Percentiles rank a stretch among this genome's conserved stretches.
These are phyloP conservation scores for Raffaelea albimanens DNA, from an alignment of 2,329 filamentous ascomycete genomes.

Conservation along the genomic window DNA sequence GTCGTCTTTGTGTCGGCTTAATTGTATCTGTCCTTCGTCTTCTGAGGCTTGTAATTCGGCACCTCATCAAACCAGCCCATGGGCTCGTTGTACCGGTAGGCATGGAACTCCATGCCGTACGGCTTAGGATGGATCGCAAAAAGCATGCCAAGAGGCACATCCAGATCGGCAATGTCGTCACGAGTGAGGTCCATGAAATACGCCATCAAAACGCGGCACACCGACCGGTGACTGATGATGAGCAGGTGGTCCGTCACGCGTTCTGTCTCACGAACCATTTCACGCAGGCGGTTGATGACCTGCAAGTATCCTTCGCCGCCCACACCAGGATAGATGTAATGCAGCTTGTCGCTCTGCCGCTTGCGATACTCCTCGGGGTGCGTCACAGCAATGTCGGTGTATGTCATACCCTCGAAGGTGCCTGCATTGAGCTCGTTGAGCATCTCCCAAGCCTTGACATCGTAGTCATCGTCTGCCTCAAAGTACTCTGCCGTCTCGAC, in stretches of 20 bases:
- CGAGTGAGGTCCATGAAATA: constrained; percentile 92
- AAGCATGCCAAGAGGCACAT: constrained; percentile 86
- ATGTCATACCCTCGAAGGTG: constrained; percentile 89
- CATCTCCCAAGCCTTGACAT: constrained; percentile 97
- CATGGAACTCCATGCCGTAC: constrained; percentile 94
- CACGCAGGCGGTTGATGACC: constrained; percentile 87
- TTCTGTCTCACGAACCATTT: constrained; percentile 95
- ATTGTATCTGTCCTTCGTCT: constrained; percentile 35
- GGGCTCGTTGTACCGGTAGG: constrained; percentile 77
- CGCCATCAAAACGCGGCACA: constrained; percentile 84
- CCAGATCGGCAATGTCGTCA: constrained; percentile 86
- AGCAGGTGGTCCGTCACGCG: constrained; percentile 93
- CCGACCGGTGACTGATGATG: constrained; percentile 84
- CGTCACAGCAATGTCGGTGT: constrained; percentile 74
- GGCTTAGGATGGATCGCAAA: constrained; percentile 96
- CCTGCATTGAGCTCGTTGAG: constrained; percentile 93
- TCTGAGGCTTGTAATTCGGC: constrained; percentile 70
- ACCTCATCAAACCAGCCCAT: constrained; percentile 76
- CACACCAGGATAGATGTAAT: constrained; percentile 92
- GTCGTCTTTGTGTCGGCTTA: constrained; percentile 6
- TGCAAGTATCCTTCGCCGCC: constrained; percentile 95
- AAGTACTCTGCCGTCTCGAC: constrained; percentile 85
- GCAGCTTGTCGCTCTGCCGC: constrained; percentile 77
- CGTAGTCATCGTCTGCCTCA: constrained; percentile 83
- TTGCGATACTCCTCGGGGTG: constrained; percentile 74